Evolutionary conservation across 2,329 filamentous ascomycete genomes (phyloP), one percentile per base, ranked within the genome.

Genomic region (Apiospora saccharicola): DNA sequence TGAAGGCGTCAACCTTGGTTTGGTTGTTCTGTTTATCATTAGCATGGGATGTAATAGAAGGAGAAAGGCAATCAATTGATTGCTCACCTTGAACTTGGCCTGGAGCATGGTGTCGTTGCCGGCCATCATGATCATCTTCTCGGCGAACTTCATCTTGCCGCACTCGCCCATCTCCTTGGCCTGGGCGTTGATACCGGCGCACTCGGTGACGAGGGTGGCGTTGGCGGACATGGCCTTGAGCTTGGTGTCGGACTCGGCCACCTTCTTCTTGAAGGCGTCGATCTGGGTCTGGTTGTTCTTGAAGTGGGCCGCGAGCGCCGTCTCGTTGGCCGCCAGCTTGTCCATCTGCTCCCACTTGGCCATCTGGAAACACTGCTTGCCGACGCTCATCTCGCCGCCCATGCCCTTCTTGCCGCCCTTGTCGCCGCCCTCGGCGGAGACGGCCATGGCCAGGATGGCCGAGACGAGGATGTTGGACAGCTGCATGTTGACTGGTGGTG

Each of bases 181-280:
- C 46, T 78, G 77, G 67, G 82, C 80, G 49, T 75, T 72, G 73
- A 83, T 77, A 73, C 79, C 75, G 34, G 76, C 74, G 72, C 83
- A 85, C 16, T 75, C 72, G 30, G 76, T 68, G 73, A 81, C 76
- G 34, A 85, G 76, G 8, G 83, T 84, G 13, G 79, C 69, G 77
- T 85, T 85, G 73, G 76, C 72, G 71, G 79, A 70, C 71, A 84
- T 75, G 7, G 77, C 75, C 30, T 76, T 73, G 69, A 84, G 80
- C 73, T 76, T 75, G 34, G 78, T 75, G 2, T 78, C 75, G 5
- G 76, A 78, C 4, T 76, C 71, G 24, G 80, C 75, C 2, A 81
- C 81, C 76, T 83, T 82, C 71, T 80, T 78, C 77, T 84, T 79
- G 76, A 84, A 78, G 37, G 76, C 76, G 14, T 78, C 79, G 6